Conservation (phyloP, 2,329 filamentous ascomycete species). For the Fusarium bulbicola region DNA sequence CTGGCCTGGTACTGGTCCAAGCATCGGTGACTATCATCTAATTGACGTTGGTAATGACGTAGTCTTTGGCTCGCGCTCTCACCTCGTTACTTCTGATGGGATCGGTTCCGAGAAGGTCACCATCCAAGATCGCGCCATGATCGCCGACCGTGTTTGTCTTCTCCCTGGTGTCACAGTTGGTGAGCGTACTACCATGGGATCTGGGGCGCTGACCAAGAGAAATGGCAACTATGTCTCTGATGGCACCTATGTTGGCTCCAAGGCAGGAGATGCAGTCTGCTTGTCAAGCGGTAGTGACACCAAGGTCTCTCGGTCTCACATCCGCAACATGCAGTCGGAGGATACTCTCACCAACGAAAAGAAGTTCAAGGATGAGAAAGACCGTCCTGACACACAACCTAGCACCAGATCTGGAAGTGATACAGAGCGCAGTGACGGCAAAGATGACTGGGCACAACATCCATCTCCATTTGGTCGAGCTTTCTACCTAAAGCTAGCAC, state of each 20-base stretch:
- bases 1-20: slow-evolving; percentile 3
- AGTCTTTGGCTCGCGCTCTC: neutral
- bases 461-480: slow-evolving; percentile 6
- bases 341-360: neutral
- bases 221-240: neutral
- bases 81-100: neutral
- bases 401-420: neutral
- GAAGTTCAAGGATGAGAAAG: neutral
- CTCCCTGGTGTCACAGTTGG: neutral
- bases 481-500: slow-evolving; percentile 4
- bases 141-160: slow-evolving; percentile 1
- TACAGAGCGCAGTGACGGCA: neutral
- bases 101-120: neutral
- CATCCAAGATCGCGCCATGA: neutral
- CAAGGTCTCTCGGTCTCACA: neutral
- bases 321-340: neutral
- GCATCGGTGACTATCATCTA: neutral
- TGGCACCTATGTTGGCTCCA: neutral
- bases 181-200: neutral
- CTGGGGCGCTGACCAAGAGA: neutral
- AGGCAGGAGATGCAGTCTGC: neutral
- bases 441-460: neutral
- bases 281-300: neutral
- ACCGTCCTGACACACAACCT: neutral
- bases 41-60: neutral